phyloP scores from a whole-genome alignment of 352 stramenopile species.

The Phytophthora ohioensis region DNA sequence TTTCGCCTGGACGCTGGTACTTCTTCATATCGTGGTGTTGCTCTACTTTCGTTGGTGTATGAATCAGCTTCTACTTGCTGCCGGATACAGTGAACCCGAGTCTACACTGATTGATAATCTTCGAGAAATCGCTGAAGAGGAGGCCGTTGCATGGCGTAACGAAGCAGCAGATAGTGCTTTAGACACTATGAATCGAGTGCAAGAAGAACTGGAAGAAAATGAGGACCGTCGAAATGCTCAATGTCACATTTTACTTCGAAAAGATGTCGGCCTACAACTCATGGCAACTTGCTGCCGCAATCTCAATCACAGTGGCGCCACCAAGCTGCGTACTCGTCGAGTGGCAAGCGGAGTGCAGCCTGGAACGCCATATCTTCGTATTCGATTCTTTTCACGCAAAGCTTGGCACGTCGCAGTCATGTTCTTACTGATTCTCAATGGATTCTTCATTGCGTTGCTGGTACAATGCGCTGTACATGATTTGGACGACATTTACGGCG shows the following conservation, averaged over 20 bases:
- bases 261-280: constrained; percentile 37
- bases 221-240: constrained; percentile 29
- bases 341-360: constrained; percentile 14
- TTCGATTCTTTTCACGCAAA: constrained; percentile 69
- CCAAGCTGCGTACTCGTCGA: constrained; percentile 4
- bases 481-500: constrained; percentile 38
- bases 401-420: constrained; percentile 74
- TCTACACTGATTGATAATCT: constrained; percentile 18
- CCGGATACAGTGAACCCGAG: constrained; percentile 38
- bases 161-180: constrained; percentile 34
- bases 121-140: constrained; percentile 28
- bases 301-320: constrained; percentile 17
- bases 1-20: constrained; percentile 45
- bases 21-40: constrained; percentile 43
- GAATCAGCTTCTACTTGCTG: constrained; percentile 40
- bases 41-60: constrained; percentile 53
- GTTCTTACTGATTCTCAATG: constrained; percentile 76
- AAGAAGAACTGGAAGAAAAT: constrained; percentile 36
- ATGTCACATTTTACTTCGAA: constrained; percentile 20
- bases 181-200: constrained; percentile 29
- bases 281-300: constrained; percentile 32
- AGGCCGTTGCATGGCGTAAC: constrained; percentile 22
- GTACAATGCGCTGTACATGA: constrained; percentile 70
- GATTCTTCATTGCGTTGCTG: constrained; percentile 68
- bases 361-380: constrained; percentile 19